phyloP scores from a whole-genome alignment of 2,329 filamentous ascomycete species.

The Fusarium aywerte region DNA sequence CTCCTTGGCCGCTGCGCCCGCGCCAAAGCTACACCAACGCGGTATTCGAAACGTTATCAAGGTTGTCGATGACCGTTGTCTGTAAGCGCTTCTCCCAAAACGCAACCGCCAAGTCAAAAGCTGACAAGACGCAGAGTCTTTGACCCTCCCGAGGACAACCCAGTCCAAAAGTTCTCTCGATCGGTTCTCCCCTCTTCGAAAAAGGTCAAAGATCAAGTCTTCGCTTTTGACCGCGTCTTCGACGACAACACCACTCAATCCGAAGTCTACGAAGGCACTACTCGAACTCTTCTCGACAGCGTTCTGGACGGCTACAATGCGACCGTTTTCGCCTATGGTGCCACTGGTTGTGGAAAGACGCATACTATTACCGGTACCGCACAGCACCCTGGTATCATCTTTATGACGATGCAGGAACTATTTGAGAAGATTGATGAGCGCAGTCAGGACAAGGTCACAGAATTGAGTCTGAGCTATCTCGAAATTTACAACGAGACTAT shows the following conservation, averaged over 20 bases:
- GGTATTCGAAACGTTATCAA: slow-evolving; percentile 94
- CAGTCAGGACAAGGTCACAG: slow-evolving; percentile 86
- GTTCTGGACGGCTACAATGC: slow-evolving; percentile 98
- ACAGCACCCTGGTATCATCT: slow-evolving; percentile 96
- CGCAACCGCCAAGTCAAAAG: neutral
- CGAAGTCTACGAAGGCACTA: slow-evolving; percentile 95
- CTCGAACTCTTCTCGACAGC: slow-evolving; percentile 88
- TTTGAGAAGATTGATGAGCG: slow-evolving; percentile 95
- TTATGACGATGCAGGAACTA: slow-evolving; percentile 97
- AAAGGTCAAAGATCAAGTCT: slow-evolving; percentile 96
- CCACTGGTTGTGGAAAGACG: slow-evolving; percentile 97
- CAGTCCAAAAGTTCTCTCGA: slow-evolving; percentile 86
- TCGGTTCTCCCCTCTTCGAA: slow-evolving; percentile 86
- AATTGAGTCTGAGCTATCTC: slow-evolving; percentile 91
- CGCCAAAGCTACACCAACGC: slow-evolving; percentile 85
- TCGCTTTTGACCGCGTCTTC: slow-evolving; percentile 95
- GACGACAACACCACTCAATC: slow-evolving; percentile 93
- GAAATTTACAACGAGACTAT: slow-evolving; percentile 99
- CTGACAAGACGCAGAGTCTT: slow-evolving; percentile 75
- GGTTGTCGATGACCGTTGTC: slow-evolving; percentile 92
- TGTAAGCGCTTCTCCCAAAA: slow-evolving; percentile 70
- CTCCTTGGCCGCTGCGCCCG: slow-evolving; percentile 86
- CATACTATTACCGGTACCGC: slow-evolving; percentile 95
- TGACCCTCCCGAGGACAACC: slow-evolving; percentile 94
- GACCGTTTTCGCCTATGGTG: slow-evolving; percentile 97